A percentile compares a stretch with the other conserved stretches of the same genome.
Conservation (phyloP, 768 basidiomycete species). For the Tubosaeta sp. region DNA sequence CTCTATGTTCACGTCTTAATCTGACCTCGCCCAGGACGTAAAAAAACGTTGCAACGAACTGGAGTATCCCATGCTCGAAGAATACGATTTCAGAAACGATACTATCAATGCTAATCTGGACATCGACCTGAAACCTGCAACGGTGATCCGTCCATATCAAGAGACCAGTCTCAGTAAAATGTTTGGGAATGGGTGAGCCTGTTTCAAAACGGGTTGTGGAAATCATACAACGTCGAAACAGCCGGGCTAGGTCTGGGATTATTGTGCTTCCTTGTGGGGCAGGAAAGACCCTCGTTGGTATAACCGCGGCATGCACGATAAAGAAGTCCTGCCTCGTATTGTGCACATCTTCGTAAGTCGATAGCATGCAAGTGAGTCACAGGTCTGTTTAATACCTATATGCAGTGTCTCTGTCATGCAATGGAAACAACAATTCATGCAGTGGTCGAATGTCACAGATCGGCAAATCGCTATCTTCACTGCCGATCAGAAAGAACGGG, state of each 20-base stretch:
- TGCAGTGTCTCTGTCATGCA: constrained; percentile 90
- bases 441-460: constrained; percentile 98
- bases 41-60: constrained; percentile 96
- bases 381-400: constrained; percentile 7
- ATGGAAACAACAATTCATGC: constrained; percentile 98
- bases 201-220: background rate
- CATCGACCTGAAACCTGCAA: constrained; percentile 97
- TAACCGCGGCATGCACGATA: constrained; percentile 98
- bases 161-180: constrained; percentile 98
- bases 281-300: constrained; percentile 98
- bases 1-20: background rate
- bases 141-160: constrained; percentile 96
- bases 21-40: constrained; percentile 61
- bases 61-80: constrained; percentile 97
- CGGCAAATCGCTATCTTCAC: constrained; percentile 97
- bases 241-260: constrained; percentile 95
- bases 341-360: constrained; percentile 92
- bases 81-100: constrained; percentile 98
- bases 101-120: constrained; percentile 94
- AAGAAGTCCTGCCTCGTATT: constrained; percentile 98
- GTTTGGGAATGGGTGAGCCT: constrained; percentile 92
- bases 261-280: constrained; percentile 98
- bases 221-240: constrained; percentile 28
- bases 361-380: background rate
- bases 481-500: constrained; percentile 96